Evolutionary conservation across 495 filamentous ascomycete species (phyloP).

Genomic region (Neurospora sp.): DNA sequence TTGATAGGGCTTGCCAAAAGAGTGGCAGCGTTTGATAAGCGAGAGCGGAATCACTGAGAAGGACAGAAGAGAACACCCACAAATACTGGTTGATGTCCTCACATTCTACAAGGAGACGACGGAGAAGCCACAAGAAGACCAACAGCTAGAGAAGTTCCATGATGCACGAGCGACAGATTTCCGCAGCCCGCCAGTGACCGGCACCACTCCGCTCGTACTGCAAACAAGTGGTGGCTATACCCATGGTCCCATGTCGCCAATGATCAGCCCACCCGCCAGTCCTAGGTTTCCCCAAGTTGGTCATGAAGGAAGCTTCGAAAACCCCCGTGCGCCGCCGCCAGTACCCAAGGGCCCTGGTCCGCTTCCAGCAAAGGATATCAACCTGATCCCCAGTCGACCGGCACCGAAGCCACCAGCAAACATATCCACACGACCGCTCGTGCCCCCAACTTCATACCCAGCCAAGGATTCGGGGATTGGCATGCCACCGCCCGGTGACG

Average conservation of each 20-base stretch:
- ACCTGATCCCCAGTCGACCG: slow-evolving; percentile 52
- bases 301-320: slow-evolving; percentile 91
- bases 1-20: slow-evolving; percentile 78
- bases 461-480: slow-evolving; percentile 45
- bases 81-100: slow-evolving; percentile 90
- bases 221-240: slow-evolving; percentile 21
- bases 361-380: slow-evolving; percentile 37
- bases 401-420: slow-evolving; percentile 57
- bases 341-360: slow-evolving; percentile 52
- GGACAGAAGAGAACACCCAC: slow-evolving; percentile 90
- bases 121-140: slow-evolving; percentile 68
- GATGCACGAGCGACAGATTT: slow-evolving; percentile 58
- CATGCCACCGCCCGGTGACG: slow-evolving; percentile 43
- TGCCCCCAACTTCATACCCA: slow-evolving; percentile 38
- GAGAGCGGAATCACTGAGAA: slow-evolving; percentile 94
- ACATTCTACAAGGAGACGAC: slow-evolving; percentile 92
- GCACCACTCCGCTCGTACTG: slow-evolving; percentile 36
- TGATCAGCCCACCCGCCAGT: slow-evolving; percentile 76
- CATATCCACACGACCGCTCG: slow-evolving; percentile 28
- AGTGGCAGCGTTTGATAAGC: slow-evolving; percentile 93
- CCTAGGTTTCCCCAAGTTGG: slow-evolving; percentile 82
- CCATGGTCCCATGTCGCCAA: slow-evolving; percentile 46
- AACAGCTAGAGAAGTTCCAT: slow-evolving; percentile 91
- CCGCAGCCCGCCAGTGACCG: slow-evolving; percentile 34
- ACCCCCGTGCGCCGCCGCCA: slow-evolving; percentile 85